phyloP scores from a whole-genome alignment of 1,139 yeast genomes.

The Suhomyces terraborum region DNA sequence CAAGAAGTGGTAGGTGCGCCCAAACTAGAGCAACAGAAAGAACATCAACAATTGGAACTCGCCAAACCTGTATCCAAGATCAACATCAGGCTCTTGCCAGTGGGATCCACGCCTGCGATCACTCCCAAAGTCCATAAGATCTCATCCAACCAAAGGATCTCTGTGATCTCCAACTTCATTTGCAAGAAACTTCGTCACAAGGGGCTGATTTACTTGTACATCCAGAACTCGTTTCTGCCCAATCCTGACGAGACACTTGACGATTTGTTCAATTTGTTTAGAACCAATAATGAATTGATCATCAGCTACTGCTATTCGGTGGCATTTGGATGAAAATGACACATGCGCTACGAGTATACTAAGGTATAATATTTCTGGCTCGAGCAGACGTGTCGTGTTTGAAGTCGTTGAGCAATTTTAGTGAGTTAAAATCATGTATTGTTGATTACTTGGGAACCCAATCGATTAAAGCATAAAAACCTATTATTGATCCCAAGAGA shows the following conservation, averaged over 20 bases:
- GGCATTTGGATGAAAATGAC: slow-evolving; percentile 63
- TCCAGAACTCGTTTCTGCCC: slow-evolving; percentile 64
- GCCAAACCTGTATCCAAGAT: slow-evolving; percentile 26
- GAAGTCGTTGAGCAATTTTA: too few species aligned
- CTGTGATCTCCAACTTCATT: slow-evolving; percentile 48
- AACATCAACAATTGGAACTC: slow-evolving; percentile 1
- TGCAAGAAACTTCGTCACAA: slow-evolving; percentile 39
- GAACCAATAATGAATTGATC: slow-evolving; percentile 51
- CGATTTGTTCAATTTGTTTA: slow-evolving; percentile 46
- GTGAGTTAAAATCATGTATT: too few species aligned
- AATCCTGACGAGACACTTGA: slow-evolving; percentile 59
- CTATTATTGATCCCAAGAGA: too few species aligned
- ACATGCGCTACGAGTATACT: too few species aligned
- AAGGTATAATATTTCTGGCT: too few species aligned
- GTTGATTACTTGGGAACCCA: too few species aligned
- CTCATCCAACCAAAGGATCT: slow-evolving; percentile 47
- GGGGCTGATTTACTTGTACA: slow-evolving; percentile 39
- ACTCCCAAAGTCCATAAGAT: slow-evolving; percentile 53
- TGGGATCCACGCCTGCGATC: slow-evolving; percentile 57
- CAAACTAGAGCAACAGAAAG: neutral
- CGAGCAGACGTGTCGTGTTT: too few species aligned
- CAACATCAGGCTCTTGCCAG: slow-evolving; percentile 55
- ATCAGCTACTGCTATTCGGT: slow-evolving; percentile 56
- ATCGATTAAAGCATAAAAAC: too few species aligned
- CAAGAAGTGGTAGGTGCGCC: neutral